These are phyloP conservation scores for Mortierella sp. DNA, from an alignment of 371 early-diverging fungal species.

Conservation along the genomic window DNA sequence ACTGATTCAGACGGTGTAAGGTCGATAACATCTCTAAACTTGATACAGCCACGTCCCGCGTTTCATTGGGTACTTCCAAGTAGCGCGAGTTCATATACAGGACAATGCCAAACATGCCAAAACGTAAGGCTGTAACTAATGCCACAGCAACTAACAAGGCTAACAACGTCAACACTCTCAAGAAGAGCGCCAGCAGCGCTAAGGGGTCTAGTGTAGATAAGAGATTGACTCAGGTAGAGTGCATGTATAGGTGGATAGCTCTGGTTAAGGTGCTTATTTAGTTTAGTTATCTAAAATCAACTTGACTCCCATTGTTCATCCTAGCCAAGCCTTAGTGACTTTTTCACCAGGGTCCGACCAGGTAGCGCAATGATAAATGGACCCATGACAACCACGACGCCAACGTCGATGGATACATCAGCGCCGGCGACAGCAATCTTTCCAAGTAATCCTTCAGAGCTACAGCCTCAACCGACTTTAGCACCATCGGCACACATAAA, in stretches of 20 bases:
- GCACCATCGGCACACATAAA: not conserved
- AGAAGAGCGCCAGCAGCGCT: conserved; percentile 7
- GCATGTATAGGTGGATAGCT: not conserved
- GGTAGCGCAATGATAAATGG: not conserved
- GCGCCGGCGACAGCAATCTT: not conserved
- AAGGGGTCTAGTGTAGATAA: conserved; percentile 1
- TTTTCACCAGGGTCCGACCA: conserved; percentile 11
- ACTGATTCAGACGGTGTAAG: too few relatives aligned
- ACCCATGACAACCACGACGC: not conserved
- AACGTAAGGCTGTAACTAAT: conserved; percentile 13
- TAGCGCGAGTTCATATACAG: not conserved
- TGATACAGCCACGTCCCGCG: not conserved
- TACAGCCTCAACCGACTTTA: not conserved
- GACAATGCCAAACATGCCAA: conserved; percentile 5
- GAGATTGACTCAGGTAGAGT: conserved; percentile 17
- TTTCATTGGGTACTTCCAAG: too few relatives aligned
- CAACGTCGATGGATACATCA: not conserved
- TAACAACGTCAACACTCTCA: not conserved
- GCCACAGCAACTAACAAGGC: not conserved
- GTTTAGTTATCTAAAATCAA: not conserved
- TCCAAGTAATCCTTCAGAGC: not conserved
- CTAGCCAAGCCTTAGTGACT: conserved; percentile 17
- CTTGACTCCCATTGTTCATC: not conserved
- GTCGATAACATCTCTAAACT: not conserved
- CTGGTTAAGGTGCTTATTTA: not conserved